Percentiles rank a stretch among this genome's conserved stretches.
These are phyloP conservation scores for Magnaporthales sp. DNA, from an alignment of 2,329 filamentous ascomycete species.

Conservation along the genomic window DNA sequence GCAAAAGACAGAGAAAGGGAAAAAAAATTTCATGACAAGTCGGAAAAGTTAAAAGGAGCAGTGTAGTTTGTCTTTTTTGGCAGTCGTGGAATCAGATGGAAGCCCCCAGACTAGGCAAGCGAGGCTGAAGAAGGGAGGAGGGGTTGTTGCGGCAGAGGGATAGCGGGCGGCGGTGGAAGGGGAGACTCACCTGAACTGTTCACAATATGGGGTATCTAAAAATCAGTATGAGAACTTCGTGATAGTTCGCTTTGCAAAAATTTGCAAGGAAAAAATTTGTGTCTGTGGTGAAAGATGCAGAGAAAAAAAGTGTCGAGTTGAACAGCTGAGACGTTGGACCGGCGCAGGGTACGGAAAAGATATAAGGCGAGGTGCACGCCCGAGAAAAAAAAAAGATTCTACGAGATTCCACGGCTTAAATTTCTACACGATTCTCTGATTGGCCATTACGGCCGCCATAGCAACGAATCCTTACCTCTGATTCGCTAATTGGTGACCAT, in stretches of 20 bases:
- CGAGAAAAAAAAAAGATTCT: conserved; percentile 14
- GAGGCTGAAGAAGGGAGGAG: conserved; percentile 7
- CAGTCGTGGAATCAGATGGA: conserved; percentile 5
- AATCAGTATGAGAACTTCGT: neutral
- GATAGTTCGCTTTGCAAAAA: neutral
- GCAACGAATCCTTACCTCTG: conserved; percentile 8
- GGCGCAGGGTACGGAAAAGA: conserved; percentile 1
- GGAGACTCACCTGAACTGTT: conserved; percentile 4
- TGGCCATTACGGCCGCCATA: conserved; percentile 10
- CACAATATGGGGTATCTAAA: neutral
- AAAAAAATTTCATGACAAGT: neutral
- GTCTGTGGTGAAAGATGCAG: neutral
- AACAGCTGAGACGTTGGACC: neutral
- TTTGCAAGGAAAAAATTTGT: neutral
- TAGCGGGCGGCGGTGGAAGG: neutral
- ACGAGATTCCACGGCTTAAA: conserved; percentile 23
- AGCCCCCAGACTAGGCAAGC: neutral
- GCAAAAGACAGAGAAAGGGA: neutral
- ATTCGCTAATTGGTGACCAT: conserved; percentile 9
- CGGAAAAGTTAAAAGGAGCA: neutral
- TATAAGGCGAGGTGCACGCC: conserved; percentile 1
- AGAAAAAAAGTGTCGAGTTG: neutral
- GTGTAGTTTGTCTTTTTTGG: neutral
- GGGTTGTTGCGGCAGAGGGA: neutral
- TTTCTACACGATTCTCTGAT: conserved; percentile 18